These are phyloP conservation scores for Nadsonia commutata DNA, from an alignment of 1,139 yeast genomes.

Conservation along the genomic window DNA sequence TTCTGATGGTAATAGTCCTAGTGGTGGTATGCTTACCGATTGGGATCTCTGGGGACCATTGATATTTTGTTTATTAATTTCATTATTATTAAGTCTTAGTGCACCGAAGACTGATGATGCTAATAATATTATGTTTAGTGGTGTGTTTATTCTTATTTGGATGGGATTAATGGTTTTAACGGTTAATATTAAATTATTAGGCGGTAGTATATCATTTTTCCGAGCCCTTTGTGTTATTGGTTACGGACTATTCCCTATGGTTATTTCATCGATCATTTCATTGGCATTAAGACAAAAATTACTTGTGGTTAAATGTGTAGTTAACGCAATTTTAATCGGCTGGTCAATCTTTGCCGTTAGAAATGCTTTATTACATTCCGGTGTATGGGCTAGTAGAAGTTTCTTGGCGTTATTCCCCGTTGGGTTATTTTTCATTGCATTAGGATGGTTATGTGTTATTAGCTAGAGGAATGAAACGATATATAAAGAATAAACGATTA, in stretches of 20 bases:
- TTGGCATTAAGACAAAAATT: slow-evolving; percentile 37
- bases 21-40: slow-evolving; percentile 6
- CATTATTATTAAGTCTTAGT: slow-evolving; percentile 34
- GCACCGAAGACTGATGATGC: slow-evolving; percentile 19
- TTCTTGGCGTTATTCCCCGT: slow-evolving; percentile 68
- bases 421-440: slow-evolving; percentile 54
- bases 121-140: slow-evolving; percentile 38
- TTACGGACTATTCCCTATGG: slow-evolving; percentile 66
- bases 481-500: no score
- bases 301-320: slow-evolving; percentile 31
- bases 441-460: slow-evolving; percentile 69
- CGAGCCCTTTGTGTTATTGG: slow-evolving; percentile 74
- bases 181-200: slow-evolving; percentile 59
- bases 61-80: slow-evolving; percentile 49
- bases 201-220: slow-evolving; percentile 59
- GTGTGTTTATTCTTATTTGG: slow-evolving; percentile 48
- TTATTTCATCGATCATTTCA: slow-evolving; percentile 48
- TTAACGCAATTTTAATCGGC: slow-evolving; percentile 37
- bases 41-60: slow-evolving; percentile 93
- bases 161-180: slow-evolving; percentile 39
- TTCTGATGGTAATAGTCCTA: not conserved
- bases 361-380: slow-evolving; percentile 50
- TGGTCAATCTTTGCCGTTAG: slow-evolving; percentile 70
- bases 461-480: slow-evolving; percentile 33
- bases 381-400: slow-evolving; percentile 55